These are phyloP conservation scores for Scopulariopsis brevicaulis DNA, from an alignment of 2,329 filamentous ascomycete genomes.

Conservation along the genomic window DNA sequence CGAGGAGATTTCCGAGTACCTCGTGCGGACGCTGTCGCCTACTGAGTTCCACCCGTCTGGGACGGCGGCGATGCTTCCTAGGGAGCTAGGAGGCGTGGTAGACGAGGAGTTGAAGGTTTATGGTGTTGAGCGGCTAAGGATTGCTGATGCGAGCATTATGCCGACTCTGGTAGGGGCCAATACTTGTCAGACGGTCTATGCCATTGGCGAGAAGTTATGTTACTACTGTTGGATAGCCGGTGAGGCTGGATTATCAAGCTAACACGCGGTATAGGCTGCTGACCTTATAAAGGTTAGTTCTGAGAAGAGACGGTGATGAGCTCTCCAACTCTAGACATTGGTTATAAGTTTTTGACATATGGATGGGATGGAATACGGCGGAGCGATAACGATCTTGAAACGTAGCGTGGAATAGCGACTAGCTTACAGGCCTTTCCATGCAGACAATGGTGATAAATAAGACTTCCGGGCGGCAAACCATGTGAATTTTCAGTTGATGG, in stretches of 20 bases:
- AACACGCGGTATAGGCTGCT: slow-evolving; percentile 12
- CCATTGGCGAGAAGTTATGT: slow-evolving; percentile 22
- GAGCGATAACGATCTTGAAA: no score
- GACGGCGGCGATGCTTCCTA: slow-evolving; percentile 37
- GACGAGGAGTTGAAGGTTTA: slow-evolving; percentile 28
- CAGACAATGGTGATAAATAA: no score
- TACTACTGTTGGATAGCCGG: no score
- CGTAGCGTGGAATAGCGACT: no score
- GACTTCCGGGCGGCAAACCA: no score
- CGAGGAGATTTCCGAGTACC: slow-evolving; percentile 16
- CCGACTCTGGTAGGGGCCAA: slow-evolving; percentile 28
- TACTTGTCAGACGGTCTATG: slow-evolving; percentile 16
- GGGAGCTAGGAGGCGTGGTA: slow-evolving; percentile 31
- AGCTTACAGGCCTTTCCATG: no score
- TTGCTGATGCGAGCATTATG: slow-evolving; percentile 34
- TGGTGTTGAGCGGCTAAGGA: slow-evolving; percentile 27
- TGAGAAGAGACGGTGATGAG: not conserved
- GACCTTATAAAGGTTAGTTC: slow-evolving; percentile 17
- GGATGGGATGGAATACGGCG: no score
- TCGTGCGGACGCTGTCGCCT: slow-evolving; percentile 10
- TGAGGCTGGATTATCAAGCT: no score
- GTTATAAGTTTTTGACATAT: no score
- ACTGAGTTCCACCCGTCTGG: slow-evolving; percentile 33
- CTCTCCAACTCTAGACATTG: no score
- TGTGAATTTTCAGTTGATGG: no score